These are phyloP conservation scores for Phytopythium mirpurense DNA, from an alignment of 352 stramenopile species.

Conservation along the genomic window DNA sequence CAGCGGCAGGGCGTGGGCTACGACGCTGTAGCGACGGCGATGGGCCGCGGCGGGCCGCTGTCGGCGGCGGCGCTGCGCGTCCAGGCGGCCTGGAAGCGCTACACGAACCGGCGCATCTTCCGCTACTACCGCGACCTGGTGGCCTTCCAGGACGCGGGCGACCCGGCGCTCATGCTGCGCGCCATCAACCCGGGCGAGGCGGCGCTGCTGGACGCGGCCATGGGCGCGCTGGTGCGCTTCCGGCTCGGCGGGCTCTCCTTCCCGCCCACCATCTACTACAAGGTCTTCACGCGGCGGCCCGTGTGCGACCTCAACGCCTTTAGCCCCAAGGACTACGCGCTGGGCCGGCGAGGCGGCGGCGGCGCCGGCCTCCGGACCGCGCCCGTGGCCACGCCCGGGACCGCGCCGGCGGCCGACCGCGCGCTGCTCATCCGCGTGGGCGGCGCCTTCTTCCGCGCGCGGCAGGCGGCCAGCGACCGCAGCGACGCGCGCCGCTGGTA, in stretches of 20 bases:
- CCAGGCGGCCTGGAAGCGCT: slow-evolving; percentile 66
- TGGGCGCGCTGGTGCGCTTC: slow-evolving; percentile 81
- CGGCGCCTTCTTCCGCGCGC: slow-evolving; percentile 59
- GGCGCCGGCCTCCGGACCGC: no score
- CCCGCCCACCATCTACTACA: slow-evolving; percentile 93
- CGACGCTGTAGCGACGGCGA: no score
- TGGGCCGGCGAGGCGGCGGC: slow-evolving; percentile 30
- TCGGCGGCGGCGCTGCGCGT: slow-evolving; percentile 32
- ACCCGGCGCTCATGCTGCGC: slow-evolving; percentile 74
- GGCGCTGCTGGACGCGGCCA: slow-evolving; percentile 70
- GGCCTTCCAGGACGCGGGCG: slow-evolving; percentile 67
- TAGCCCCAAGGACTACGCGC: slow-evolving; percentile 86
- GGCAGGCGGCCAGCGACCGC: slow-evolving; percentile 17
- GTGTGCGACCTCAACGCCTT: slow-evolving; percentile 89
- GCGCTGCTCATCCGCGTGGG: slow-evolving; percentile 68
- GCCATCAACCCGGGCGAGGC: slow-evolving; percentile 84
- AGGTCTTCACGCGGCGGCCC: slow-evolving; percentile 85
- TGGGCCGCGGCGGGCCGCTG: slow-evolving; percentile 1
- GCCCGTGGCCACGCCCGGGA: no score
- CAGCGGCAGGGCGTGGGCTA: no score
- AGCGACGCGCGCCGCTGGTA: slow-evolving; percentile 81
- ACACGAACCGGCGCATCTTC: slow-evolving; percentile 73
- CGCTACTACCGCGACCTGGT: slow-evolving; percentile 78
- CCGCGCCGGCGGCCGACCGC: slow-evolving; percentile 9
- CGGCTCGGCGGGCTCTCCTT: slow-evolving; percentile 83